Evolutionary conservation across 1,284 basidiomycete species (phyloP), one percentile per base, ranked within the genome.

Genomic region (Ceratobasidium sp.): DNA sequence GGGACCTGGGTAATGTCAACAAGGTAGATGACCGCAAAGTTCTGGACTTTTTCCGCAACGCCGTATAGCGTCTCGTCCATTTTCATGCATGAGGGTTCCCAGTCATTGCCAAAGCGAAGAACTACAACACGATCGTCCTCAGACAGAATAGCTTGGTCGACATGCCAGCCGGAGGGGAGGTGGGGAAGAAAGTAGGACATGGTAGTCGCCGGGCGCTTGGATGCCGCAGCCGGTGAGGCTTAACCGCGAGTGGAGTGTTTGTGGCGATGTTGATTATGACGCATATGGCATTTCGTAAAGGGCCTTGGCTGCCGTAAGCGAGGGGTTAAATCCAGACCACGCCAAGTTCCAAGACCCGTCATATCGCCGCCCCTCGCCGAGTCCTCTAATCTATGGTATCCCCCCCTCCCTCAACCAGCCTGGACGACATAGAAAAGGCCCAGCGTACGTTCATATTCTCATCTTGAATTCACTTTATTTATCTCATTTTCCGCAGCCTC

Each of bases 31-130:
- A 98, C 95, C 1, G 96, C 96, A 82, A 98, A 98, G 84, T 99
- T 98, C 84, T 98, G 95, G 2, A 99, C 95, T 82, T 95, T 96
- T 82, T 98, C 97, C 1, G 93, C 91, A 63, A 98, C 92, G 13
- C 88, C 86, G 81, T 96, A 95, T 21, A 99, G 88, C 2, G 96
- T 98, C 83, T 99, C 97, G 84, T 99, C 98, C 96, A 98, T 98
- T 43, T 91, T 92, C 98, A 98, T 98, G 84, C 97, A 99, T 76
- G 97, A 92, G 1, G 88, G 85, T 81, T 99, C 95, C 89, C 91
- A 93, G 82, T 98, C 96, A 81, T 97, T 93, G 0, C 97, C 97
- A 81, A 98, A 99, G 13, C 97, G 91, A 73, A 98, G 90, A 73
- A 96, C 92, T 46, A 99, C 97, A 44, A 98, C 89, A 63, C 97